phyloP scores from a whole-genome alignment of 139 green algal species.

The Dunaliella sp. region DNA sequence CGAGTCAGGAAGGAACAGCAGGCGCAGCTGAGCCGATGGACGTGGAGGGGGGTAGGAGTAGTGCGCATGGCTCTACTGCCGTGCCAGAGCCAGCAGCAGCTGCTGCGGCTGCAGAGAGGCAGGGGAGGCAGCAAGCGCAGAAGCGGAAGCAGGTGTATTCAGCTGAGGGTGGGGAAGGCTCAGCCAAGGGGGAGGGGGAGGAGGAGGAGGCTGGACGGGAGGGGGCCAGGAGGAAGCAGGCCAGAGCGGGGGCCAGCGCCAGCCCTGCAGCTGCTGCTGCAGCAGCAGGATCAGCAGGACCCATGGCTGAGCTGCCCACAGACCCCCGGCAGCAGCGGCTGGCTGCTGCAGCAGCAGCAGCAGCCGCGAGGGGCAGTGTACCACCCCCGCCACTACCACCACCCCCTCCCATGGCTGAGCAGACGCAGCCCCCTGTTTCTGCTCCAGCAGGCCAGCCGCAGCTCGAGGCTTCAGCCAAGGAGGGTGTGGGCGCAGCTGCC shows the following conservation, averaged over 20 bases:
- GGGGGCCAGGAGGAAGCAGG: background rate
- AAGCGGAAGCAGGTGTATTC: constrained; percentile 1
- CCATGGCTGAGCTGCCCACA: background rate
- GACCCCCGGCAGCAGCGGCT: background rate
- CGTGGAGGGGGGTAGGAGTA: background rate
- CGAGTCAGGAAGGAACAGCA: too few species aligned
- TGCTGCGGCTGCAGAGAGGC: background rate
- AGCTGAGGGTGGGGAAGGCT: background rate
- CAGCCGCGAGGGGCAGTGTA: background rate
- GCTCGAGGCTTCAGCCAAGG: too few species aligned
- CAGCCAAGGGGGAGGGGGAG: background rate
- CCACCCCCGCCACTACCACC: background rate
- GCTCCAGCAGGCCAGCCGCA: too few species aligned
- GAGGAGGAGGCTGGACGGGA: background rate
- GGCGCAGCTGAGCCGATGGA: background rate
- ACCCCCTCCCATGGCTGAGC: too few species aligned
- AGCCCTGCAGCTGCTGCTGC: constrained; percentile 7
- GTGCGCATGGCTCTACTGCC: too few species aligned
- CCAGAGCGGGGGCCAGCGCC: background rate
- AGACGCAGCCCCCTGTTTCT: too few species aligned
- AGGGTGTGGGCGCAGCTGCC: too few species aligned
- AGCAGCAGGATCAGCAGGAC: too few species aligned
- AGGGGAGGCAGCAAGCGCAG: background rate
- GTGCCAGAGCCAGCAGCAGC: background rate
- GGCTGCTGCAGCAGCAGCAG: constrained; percentile 1